Evolutionary conservation across 2,329 filamentous ascomycete genomes (phyloP).

Genomic region (Didymella arachidicola): DNA sequence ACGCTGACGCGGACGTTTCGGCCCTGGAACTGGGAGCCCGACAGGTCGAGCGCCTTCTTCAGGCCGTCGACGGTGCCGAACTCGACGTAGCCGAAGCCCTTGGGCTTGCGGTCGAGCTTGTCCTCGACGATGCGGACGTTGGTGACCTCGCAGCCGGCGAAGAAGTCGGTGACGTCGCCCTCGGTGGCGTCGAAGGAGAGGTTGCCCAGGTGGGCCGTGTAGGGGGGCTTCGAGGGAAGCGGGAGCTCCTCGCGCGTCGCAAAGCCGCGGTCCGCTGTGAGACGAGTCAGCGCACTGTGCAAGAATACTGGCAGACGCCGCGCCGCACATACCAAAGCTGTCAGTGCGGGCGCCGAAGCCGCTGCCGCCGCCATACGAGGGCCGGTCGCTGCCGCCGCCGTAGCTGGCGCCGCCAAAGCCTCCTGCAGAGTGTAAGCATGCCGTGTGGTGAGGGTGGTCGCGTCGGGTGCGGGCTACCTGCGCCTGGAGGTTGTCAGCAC

Average conservation of each 20-base stretch:
- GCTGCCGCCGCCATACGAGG: slow-evolving; percentile 55
- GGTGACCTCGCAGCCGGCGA: slow-evolving; percentile 81
- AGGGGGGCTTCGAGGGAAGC: slow-evolving; percentile 90
- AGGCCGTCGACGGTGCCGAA: slow-evolving; percentile 87
- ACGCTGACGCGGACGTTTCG: slow-evolving; percentile 92
- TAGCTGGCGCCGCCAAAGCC: slow-evolving; percentile 49
- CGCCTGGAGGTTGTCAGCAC: background rate
- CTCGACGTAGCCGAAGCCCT: slow-evolving; percentile 98
- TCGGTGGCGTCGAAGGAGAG: slow-evolving; percentile 92
- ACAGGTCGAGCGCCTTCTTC: slow-evolving; percentile 86
- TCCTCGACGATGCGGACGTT: slow-evolving; percentile 97
- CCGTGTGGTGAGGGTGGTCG: background rate
- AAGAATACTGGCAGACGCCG: background rate
- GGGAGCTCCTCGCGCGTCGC: slow-evolving; percentile 76
- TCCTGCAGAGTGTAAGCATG: slow-evolving; percentile 23
- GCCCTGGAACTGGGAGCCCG: slow-evolving; percentile 83
- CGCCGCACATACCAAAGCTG: slow-evolving; percentile 49
- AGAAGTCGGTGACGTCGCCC: slow-evolving; percentile 84
- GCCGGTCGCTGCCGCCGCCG: slow-evolving; percentile 59
- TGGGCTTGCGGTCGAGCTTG: slow-evolving; percentile 89
- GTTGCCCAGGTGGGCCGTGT: slow-evolving; percentile 94
- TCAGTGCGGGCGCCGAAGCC: slow-evolving; percentile 50
- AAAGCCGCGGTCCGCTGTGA: slow-evolving; percentile 42
- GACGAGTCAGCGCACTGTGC: background rate
- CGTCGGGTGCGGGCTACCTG: background rate